Evolutionary conservation across 345 rosid genomes (phyloP), one percentile per base, ranked within the genome.

Genomic region (Citrus mangshanensis): DNA sequence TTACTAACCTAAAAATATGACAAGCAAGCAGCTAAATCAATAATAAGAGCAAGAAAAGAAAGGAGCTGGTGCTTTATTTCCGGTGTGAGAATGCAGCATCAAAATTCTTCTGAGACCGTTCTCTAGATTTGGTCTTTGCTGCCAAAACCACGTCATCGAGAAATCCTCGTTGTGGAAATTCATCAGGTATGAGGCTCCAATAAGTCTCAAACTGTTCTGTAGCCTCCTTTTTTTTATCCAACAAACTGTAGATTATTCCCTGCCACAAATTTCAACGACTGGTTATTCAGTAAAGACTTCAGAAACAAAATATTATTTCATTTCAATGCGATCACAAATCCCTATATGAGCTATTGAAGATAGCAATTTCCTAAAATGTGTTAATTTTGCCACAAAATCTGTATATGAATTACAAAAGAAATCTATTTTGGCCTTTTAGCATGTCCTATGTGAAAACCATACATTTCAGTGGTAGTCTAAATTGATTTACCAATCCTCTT

Each of bases 181-280:
- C 98, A 63, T 89, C 93, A 10, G 97, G 99, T 22, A 89, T 90
- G 71, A 95, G 97, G 83, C 91, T 88, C 74, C 66, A 89, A 78
- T 93, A 93, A 0, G 70, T 89, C 85, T 90, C 92, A 78, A 95
- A 92, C 74, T 88, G 96, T 83, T 92, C 85, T 34, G 87, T 91
- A 69, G 98, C 99, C 89, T 93, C 95, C 78, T 87, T 74, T 68
- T 92, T 84, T 76, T 84, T 89, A 66, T 90, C 96, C 86, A 93
- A 71, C 40, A 95, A 87, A 85, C 98, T 89, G 79, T 91, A 95
- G 5, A 91, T 87, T 81, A 93, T 92, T 54, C 99, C 97, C 98
- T 95, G 91, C 72, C 56, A 78, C 77, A 75, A 24, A 69, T 49
- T 49, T 12, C 27, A 61, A 32, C 64, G 35, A 35, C 67, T 4